Conservation (phyloP, 2,329 filamentous ascomycete species). For the Trichoderma sp. region DNA sequence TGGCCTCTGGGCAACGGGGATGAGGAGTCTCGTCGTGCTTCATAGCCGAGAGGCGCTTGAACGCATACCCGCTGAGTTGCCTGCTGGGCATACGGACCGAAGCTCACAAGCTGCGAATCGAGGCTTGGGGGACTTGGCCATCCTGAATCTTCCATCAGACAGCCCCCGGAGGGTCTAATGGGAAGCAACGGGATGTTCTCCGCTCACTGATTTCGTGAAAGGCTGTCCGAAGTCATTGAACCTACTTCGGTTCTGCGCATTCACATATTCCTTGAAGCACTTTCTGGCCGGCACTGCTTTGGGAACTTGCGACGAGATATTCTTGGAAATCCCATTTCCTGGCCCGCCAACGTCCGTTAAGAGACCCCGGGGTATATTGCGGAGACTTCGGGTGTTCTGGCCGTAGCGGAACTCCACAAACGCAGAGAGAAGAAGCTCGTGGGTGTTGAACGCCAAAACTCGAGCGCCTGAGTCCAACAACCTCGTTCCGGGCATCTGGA, state of each 20-base stretch:
- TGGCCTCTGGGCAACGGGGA: not conserved
- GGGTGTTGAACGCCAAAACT: not conserved
- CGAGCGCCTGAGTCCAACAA: not conserved
- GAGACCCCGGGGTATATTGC: conserved; percentile 4
- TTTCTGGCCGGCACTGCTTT: not conserved
- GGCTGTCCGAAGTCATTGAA: not conserved
- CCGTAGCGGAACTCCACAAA: conserved; percentile 25
- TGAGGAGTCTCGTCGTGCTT: not conserved
- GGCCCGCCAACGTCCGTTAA: not conserved
- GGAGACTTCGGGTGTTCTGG: conserved; percentile 17
- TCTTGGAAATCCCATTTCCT: not conserved
- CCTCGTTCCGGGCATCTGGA: conserved; percentile 7
- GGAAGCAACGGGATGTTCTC: not conserved
- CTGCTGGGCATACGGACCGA: not conserved
- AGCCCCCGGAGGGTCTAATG: not conserved
- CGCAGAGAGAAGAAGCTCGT: conserved; percentile 10
- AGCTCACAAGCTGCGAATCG: not conserved
- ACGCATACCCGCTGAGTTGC: not conserved
- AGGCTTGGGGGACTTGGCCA: not conserved
- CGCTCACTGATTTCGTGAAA: too few relatives aligned
- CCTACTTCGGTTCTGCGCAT: not conserved
- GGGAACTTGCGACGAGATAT: not conserved
- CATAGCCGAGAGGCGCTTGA: not conserved
- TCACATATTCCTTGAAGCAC: not conserved
- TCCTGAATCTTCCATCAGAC: not conserved